Conservation (phyloP, 139 green algal genomes). For the Raphidocelis subcapitata region DNA sequence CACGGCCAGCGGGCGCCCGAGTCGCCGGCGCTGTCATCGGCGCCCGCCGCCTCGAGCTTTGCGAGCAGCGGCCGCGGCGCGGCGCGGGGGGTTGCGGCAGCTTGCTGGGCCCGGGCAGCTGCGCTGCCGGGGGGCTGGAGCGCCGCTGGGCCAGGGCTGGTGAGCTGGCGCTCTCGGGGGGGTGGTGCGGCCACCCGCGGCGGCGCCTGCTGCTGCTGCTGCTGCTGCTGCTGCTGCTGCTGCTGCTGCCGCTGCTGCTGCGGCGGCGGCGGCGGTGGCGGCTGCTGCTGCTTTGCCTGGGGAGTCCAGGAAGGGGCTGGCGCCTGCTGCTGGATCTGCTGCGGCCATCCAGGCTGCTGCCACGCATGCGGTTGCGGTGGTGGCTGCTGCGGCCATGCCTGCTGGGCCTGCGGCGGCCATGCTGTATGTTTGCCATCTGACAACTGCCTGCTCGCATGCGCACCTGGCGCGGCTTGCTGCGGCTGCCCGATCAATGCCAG, state of each 20-base stretch:
- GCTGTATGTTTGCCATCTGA: too few species aligned
- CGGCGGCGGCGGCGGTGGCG: not conserved
- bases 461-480: too few species aligned
- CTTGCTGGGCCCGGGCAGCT: not conserved
- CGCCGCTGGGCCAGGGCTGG: not conserved
- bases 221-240: not conserved
- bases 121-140: not conserved
- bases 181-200: not conserved
- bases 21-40: not conserved
- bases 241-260: constrained; percentile 11
- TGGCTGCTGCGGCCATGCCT: too few species aligned
- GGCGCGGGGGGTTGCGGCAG: not conserved
- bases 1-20: constrained; percentile 36
- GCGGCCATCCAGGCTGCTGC: not conserved
- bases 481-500: too few species aligned
- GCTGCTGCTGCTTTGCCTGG: too few species aligned
- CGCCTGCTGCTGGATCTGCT: not conserved
- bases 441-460: too few species aligned
- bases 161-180: not conserved
- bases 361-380: not conserved
- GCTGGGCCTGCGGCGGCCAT: too few species aligned
- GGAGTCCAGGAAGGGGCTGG: too few species aligned
- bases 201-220: not conserved
- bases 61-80: not conserved
- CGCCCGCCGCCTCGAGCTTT: constrained; percentile 5